Percentiles rank a stretch among this genome's conserved stretches.
These are phyloP conservation scores for Sordariomycetes sp. DNA, from an alignment of 2,329 filamentous ascomycete species.

Conservation along the genomic window DNA sequence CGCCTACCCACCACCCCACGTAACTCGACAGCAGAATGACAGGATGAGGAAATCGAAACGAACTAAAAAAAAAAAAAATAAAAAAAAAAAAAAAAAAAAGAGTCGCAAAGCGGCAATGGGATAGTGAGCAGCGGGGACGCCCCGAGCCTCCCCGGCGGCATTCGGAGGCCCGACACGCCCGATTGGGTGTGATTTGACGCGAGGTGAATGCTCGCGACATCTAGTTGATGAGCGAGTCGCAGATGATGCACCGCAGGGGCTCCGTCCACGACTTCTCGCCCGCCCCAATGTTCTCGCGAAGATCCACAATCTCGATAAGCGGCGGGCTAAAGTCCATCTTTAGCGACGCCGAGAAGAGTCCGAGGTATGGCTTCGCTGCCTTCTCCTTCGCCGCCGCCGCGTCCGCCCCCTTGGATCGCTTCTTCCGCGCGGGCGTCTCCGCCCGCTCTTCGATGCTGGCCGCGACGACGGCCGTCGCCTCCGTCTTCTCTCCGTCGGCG, in stretches of 20 bases:
- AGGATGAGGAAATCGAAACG: neutral
- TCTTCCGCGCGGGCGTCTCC: constrained; percentile 10
- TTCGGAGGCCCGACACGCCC: too few relatives aligned
- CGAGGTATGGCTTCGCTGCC: constrained; percentile 33
- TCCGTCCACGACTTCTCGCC: constrained; percentile 41
- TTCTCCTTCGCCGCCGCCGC: constrained; percentile 6
- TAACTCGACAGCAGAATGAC: neutral
- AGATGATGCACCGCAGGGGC: constrained; percentile 35
- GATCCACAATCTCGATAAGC: constrained; percentile 35
- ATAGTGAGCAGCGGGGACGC: too few relatives aligned
- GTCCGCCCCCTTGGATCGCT: constrained; percentile 16
- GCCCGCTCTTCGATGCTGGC: constrained; percentile 15
- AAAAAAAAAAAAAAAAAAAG: neutral
- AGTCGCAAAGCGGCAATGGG: neutral
- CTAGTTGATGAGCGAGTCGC: constrained; percentile 29
- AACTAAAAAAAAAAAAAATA: neutral
- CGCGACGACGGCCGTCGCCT: constrained; percentile 9
- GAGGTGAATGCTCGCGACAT: neutral
- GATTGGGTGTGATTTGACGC: too few relatives aligned
- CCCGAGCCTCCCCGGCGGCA: too few relatives aligned
- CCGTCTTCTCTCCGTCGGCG: constrained; percentile 13
- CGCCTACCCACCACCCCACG: neutral
- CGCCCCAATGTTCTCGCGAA: constrained; percentile 30
- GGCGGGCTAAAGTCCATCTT: constrained; percentile 32
- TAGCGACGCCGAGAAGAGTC: constrained; percentile 35